Base-by-base conservation (phyloP, 2,329 filamentous ascomycete species). In the Elsinoe australis region DNA sequence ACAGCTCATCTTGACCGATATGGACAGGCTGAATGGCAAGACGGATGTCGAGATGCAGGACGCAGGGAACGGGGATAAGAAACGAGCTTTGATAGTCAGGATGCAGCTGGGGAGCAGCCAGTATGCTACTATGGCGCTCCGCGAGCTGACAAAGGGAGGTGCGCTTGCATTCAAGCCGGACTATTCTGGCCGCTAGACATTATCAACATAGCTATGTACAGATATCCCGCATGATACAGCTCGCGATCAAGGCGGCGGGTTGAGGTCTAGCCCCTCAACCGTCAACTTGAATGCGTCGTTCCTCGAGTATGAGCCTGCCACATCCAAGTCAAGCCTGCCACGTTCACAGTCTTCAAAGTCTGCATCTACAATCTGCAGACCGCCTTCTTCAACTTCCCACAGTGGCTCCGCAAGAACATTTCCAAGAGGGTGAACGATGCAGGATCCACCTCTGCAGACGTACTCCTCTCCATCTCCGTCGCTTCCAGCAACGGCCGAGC, bases 301-400 rank as follows among this genome's bases (percentile, higher is more conserved):
- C 62, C 87, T 75, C 2, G 87, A 89, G 64, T 94, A 95, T 60
- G 83, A 88, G 0, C 89, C 89, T 2, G 80, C 87, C 29, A 86
- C 80, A 68, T 95, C 89, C 38, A 95, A 64, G 63, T 95, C 88
- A 54, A 95, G 63, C 46, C 87, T 71, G 0, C 88, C 89, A 7
- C 86, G 74, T 55, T 88, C 78, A 57, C 89, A 95, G 55, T 95
- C 87, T 39, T 94, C 85, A 58, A 95, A 83, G 59, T 95, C 87
- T 3, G 89, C 82, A 54, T 92, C 85, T 0, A 78, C 73, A 26
- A 77, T 76, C 45, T 88, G 67, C 22, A 95, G 63, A 0, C 79
- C 76, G 3, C 78, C 72, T 49, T 82, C 69, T 47, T 89, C 82
- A 36, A 71, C 65, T 51, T 94, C 85, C 88, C 88, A 95, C 51